Base-by-base conservation (phyloP, 2,329 filamentous ascomycete species). In the Claviceps digitariae region DNA sequence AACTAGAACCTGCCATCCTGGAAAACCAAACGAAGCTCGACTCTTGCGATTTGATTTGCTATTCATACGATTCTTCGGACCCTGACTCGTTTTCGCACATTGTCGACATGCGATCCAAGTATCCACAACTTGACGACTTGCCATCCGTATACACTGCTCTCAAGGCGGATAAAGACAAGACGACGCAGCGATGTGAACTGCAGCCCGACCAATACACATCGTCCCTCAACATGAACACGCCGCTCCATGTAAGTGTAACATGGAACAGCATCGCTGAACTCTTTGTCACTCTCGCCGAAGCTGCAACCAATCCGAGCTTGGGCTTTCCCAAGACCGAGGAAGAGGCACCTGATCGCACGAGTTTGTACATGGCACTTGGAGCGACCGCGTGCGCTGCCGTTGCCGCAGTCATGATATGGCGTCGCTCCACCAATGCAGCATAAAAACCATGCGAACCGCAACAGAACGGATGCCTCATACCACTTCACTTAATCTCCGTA, bases 31-130 rank as follows among this genome's bases (percentile, higher is more conserved):
- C 83, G 46, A 95, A 94, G 68, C 76, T 98, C 15, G 89, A 95
- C 62, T 84, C 90, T 6, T 97, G 91, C 68, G 93, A 98, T 67
- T 77, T 98, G 25, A 79, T 98, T 47, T 95, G 91, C 69, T 97
- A 95, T 69, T 84, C 89, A 0, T 98, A 97, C 70, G 93, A 98
- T 71, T 97, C 91, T 2, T 94, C 90, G 1, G 90, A 98, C 57
- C 91, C 93, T 0, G 90, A 97, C 67, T 95, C 89, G 4, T 98
- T 98, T 67, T 83, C 86, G 1, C 90, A 97, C 64, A 89, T 98
- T 52, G 86, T 91, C 40, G 79, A 86, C 20, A 74, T 96, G 49
- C 83, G 90, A 45, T 78, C 81, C 53, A 86, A 84, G 61, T 86
- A 91, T 60, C 83, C 89, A 0, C 85, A 93, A 53, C 78, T 98